Base-by-base conservation (phyloP, 805 yeast species). In the Maudiozyma serrabonitensis region DNA sequence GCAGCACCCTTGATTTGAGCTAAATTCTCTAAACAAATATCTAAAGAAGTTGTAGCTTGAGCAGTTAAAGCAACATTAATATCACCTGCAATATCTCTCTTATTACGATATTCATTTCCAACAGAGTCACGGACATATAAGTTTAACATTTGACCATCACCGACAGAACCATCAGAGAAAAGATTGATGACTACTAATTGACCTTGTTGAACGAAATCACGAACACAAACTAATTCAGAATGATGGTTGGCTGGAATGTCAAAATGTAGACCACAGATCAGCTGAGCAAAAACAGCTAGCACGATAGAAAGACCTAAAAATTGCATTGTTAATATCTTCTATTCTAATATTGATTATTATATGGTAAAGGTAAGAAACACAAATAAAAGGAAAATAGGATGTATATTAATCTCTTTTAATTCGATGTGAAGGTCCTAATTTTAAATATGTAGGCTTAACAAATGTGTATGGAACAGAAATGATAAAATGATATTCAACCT, bases 181-280 rank as follows among this genome's bases (percentile, higher is more conserved):
- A 88, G 77, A 56, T 82, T 84, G 50, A 90, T 86, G 43, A 91
- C 96, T 26, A 91, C 98, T 56, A 90, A 69, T 64, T 87, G 91
- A 50, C 88, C 90, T 56, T 81, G 85, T 45, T 78, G 72, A 49
- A 87, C 95, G 63, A 91, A 91, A 67, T 93, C 97, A 66, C 99
- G 86, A 56, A 93, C 78, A 73, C 99, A 93, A 51, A 83, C 79
- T 37, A 91, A 90, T 64, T 54, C 77, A 69, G 59, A 69, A 32
- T 55, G 68, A 3, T 68, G 59, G 7, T 59, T 63, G 18, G 83
- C 81, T 48, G 74, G 75, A 18, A 80, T 66, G 45, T 79, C 84
- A 57, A 79, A 69, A 59, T 73, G 79, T 54, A 80, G 68, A 13
- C 75, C 76, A n/a, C 46, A 44, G 26, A 49, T 55, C 9, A 50